Base-by-base conservation (phyloP, 371 early-diverging fungal genomes). In the Coemansia sp. region DNA sequence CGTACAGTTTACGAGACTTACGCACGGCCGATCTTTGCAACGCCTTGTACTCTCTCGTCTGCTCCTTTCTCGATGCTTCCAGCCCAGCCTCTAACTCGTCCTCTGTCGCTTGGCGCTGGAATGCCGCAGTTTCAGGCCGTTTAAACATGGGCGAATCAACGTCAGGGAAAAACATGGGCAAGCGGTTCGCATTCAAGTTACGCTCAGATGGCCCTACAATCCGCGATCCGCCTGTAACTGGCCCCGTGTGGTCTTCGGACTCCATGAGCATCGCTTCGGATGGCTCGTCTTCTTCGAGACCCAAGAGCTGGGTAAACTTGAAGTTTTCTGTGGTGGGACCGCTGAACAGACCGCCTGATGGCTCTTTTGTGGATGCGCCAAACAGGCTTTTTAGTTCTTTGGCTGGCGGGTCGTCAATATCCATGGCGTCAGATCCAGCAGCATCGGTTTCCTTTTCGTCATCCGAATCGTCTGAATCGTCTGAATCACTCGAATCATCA, bases 21-120 rank as follows among this genome's bases (percentile, higher is more conserved):
- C 66, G 58, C 59, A 60, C 49, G 1, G 60, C 29, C 3, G 71
- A 61, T 29, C 71, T 71, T 41, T 71, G 76, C 63, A 67, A 65
- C 48, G 62, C 52, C 71, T 65, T 75, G 65, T 67, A 75, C 48
- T 71, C 71, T 56, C 57, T 60, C 1, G 65, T 36, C 48, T 64
- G 57, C 52, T 63, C 64, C 2, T 13, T 24, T 29, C 71, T 61
- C n/a, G 17, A 32, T n/a, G 21, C 49, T 1, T 36, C 68, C 36
- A 75, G 59, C n/a, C 71, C 71, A 23, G 40, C 61, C 26, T 75
- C 67, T 29, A 75, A 68, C 63, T 75, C 76, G 60, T 75, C 76
- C 17, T 71, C 71, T 32, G 71, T 67, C 63, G 67, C 67, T 19
- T 75, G 76, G 17, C 76, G 67, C 68, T 67, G 76, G 76, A 75